phyloP scores from a whole-genome alignment of 2,329 filamentous ascomycete species.

The Monilinia polystroma region DNA sequence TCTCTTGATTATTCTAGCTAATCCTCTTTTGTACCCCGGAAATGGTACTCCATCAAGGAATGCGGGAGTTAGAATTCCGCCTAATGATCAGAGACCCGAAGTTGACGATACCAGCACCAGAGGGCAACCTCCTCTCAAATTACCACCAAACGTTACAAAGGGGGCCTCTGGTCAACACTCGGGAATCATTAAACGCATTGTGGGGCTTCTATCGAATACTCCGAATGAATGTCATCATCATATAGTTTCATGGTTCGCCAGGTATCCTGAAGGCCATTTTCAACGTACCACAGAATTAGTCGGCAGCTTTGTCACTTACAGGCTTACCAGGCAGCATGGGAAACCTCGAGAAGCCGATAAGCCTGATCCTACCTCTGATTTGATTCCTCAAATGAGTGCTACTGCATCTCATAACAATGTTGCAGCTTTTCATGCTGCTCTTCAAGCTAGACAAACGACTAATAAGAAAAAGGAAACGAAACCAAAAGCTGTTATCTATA shows the following conservation, averaged over 20 bases:
- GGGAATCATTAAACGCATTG: constrained; percentile 78
- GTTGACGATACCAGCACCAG: constrained; percentile 1
- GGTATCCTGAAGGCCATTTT: constrained; percentile 66
- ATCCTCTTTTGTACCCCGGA: constrained; percentile 67
- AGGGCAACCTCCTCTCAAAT: constrained; percentile 22
- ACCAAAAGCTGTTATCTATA: constrained; percentile 61
- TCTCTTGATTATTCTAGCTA: constrained; percentile 73
- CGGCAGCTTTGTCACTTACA: constrained; percentile 76
- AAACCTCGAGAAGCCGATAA: constrained; percentile 58
- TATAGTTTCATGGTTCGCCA: constrained; percentile 75
- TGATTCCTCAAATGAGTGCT: constrained; percentile 67
- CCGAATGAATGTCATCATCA: constrained; percentile 73
- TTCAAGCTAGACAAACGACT: constrained; percentile 73
- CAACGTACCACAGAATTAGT: constrained; percentile 73
- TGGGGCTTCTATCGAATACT: constrained; percentile 76
- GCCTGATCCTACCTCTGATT: constrained; percentile 60
- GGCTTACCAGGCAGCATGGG: constrained; percentile 69
- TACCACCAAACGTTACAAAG: constrained; percentile 25
- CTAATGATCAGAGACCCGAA: constrained; percentile 13
- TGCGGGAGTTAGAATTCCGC: constrained; percentile 19
- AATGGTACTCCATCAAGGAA: constrained; percentile 16
- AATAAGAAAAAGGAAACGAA: constrained; percentile 60
- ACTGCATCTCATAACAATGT: constrained; percentile 52
- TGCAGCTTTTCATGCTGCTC: constrained; percentile 58
- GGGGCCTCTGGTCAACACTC: constrained; percentile 65